Conservation (phyloP, 2,329 filamentous ascomycete genomes). For the Cladosporium sp. region DNA sequence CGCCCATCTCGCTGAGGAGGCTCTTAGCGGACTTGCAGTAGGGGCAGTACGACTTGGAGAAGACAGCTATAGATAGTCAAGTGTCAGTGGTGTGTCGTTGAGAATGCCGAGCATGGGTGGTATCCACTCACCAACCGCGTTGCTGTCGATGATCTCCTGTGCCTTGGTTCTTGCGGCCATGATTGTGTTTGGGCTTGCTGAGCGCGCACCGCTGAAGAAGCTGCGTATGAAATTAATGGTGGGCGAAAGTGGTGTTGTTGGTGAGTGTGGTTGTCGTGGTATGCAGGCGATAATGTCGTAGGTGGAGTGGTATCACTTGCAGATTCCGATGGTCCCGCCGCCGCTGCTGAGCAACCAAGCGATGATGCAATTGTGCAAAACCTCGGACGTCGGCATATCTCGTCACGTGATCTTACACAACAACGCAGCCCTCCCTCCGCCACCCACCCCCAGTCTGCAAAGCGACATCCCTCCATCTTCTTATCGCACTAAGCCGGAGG, state of each 20-base stretch:
- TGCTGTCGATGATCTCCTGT: constrained; percentile 83
- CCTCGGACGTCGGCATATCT: background rate
- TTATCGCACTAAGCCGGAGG: constrained; percentile 14
- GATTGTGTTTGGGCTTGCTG: constrained; percentile 67
- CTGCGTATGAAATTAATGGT: constrained; percentile 70
- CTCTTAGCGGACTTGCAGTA: constrained; percentile 83
- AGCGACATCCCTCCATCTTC: constrained; percentile 3
- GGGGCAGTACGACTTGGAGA: constrained; percentile 96
- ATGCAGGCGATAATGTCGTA: constrained; percentile 2
- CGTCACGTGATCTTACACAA: background rate
- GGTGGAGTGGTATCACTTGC: background rate
- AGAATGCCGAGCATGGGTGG: constrained; percentile 2
- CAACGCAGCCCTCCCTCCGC: too few relatives aligned
- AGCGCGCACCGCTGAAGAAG: constrained; percentile 63
- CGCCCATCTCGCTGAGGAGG: constrained; percentile 68
- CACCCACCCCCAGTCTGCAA: background rate
- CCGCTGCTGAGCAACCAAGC: constrained; percentile 13
- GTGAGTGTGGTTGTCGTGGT: background rate
- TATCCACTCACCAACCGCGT: constrained; percentile 70
- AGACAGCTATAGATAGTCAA: constrained; percentile 66
- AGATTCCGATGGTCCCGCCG: constrained; percentile 7
- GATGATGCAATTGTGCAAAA: constrained; percentile 10
- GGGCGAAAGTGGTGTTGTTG: constrained; percentile 32
- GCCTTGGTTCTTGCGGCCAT: constrained; percentile 81
- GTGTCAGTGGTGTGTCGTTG: constrained; percentile 13